Evolutionary conservation across 176 grass and related monocot genomes (phyloP), one percentile per base, ranked within the genome.

Genomic region (Thinopyrum elongatum): DNA sequence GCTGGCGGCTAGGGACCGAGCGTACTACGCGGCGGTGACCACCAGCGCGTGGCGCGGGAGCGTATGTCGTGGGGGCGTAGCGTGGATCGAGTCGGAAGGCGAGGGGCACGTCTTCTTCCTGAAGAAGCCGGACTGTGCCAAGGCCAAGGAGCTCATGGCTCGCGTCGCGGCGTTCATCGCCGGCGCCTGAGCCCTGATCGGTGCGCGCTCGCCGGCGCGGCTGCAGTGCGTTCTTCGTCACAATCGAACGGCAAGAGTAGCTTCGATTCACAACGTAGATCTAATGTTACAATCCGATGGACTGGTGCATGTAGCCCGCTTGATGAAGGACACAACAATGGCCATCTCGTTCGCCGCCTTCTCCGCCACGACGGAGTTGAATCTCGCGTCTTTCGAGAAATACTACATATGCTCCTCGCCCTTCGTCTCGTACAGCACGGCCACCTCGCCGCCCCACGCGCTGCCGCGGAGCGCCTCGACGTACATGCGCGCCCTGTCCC

Each of bases 61-160:
- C 38, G 12, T 17, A 1, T 94, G 85, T 82, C 77, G 65, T 36
- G 93, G 90, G 3, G 57, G 84, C 49, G 86, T 35, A 63, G 73
- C 89, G 70, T 74, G 86, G 86, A 4, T 70, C 63, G 90, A 95
- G 75, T 77, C 90, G 4, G 82, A 86, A n/a, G 93, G 83, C 0
- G 86, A 92, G 65, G 67, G 28, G 13, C 90, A 95, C 74, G 82
- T 89, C 21, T 95, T 92, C 79, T 86, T 88, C 67, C 55, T 95
- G 7, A 4, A 78, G 16, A 88, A 90, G 17, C 88, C 83, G 4
- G 42, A 73, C 41, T 72, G 79, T 11, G 35, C 66, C 22, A 80
- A 71, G 12, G 79, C 92, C 6, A 85, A 42, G 80, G 51, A 65
- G 42, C 42, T 87, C 71, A 79, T 87, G 89, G 74, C 71, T 72